These are phyloP conservation scores for Fusarium agapanthi DNA, from an alignment of 2,329 filamentous ascomycete species.

Conservation along the genomic window DNA sequence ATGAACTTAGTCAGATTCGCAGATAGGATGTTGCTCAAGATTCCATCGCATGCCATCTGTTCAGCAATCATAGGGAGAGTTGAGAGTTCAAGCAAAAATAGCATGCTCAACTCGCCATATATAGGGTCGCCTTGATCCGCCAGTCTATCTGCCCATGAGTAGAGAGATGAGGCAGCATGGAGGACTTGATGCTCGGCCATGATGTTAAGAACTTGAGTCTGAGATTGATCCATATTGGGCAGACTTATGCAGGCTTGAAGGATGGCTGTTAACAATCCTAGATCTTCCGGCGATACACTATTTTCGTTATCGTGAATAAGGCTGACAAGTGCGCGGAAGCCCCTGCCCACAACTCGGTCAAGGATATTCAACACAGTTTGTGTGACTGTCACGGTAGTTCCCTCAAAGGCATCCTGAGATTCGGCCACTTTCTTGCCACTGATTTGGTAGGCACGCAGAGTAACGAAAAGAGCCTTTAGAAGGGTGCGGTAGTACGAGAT, in stretches of 20 bases:
- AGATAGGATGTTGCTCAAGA: constrained; percentile 80
- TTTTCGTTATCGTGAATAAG: constrained; percentile 81
- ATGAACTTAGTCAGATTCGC: constrained; percentile 83
- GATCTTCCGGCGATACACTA: constrained; percentile 74
- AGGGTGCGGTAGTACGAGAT: constrained; percentile 82
- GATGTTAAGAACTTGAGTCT: constrained; percentile 75
- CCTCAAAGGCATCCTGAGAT: constrained; percentile 47
- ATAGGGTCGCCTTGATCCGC: constrained; percentile 82
- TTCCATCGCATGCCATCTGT: constrained; percentile 85
- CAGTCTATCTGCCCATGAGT: constrained; percentile 91
- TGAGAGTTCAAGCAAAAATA: constrained; percentile 89
- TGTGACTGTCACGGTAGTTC: constrained; percentile 55
- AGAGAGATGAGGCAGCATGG: constrained; percentile 85
- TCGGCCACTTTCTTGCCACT: constrained; percentile 45
- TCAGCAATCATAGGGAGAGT: constrained; percentile 84
- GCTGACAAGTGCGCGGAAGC: constrained; percentile 82
- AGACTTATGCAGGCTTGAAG: constrained; percentile 84
- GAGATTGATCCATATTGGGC: constrained; percentile 76
- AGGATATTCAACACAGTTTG: constrained; percentile 81
- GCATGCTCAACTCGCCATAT: constrained; percentile 90
- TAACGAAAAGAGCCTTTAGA: constrained; percentile 84
- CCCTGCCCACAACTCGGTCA: constrained; percentile 79
- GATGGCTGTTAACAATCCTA: constrained; percentile 87
- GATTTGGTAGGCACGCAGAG: constrained; percentile 71
- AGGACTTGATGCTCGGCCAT: constrained; percentile 76